Base-by-base conservation (phyloP, 2,329 filamentous ascomycete species). In the Sarocladium oryzae region DNA sequence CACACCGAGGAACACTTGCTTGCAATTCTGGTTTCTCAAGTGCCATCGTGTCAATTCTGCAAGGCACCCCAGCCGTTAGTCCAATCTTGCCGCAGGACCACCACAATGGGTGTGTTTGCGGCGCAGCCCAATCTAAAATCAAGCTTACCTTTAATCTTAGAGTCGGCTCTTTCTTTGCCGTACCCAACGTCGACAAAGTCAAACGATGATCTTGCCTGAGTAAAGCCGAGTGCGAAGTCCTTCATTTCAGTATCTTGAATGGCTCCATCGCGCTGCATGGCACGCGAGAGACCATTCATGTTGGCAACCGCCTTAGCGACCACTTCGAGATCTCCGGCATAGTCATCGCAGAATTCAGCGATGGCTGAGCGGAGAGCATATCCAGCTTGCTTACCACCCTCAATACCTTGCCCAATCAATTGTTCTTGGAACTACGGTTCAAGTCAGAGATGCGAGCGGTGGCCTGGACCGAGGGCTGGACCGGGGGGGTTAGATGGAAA, bases 171-270 rank as follows among this genome's bases (percentile, higher is more conserved):
- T 58, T 83, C 79, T 61, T 81, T 82, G 40, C 75, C 75, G 56
- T 73, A 66, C 30, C 81, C 81, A 50, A 85, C 74, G 59, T 85
- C 81, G 52, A 84, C 69, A 67, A 84, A 85, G 62, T 85, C 79
- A 67, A 84, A 83, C 10, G 74, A 75, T 9, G 78, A 71, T 56
- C 75, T 75, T 53, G 71, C 74, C 62, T 81, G 79, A 46, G 76
- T 82, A 67, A 84, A 85, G 33, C 78, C 82, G 53, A 73, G 60
- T 23, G 74, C 72, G 66, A 85, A 86, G 48, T 84, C 74, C 53
- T 69, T 74, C 21, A 84, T 68, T n/a, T 61, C 61, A 32, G 71
- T 63, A 52, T 61, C 71, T 11, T 70, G 67, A 30, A 81, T 58
- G 49, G 64, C 67, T 45, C 75, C 76, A 54, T 77, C 71, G 13